A percentile compares a stretch with the other conserved stretches of the same genome.
phyloP scores from a whole-genome alignment of 2,329 filamentous ascomycete genomes.

The Myriosclerotinia curreyana region DNA sequence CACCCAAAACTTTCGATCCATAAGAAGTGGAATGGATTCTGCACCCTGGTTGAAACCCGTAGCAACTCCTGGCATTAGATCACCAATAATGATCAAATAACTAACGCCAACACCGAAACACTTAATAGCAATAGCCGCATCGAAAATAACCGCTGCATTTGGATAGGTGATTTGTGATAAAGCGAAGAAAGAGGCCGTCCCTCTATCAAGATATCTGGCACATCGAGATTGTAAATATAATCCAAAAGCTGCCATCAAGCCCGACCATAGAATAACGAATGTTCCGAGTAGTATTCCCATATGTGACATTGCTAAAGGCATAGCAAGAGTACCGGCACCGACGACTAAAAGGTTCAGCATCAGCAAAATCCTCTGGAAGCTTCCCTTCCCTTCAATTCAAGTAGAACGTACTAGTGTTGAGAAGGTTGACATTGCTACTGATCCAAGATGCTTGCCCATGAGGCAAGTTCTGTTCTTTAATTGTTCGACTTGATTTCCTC shows the following conservation, averaged over 20 bases:
- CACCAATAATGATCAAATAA: constrained; percentile 97
- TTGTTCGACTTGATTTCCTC: constrained; percentile 41
- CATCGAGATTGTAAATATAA: constrained; percentile 93
- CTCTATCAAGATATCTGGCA: constrained; percentile 87
- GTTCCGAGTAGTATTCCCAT: constrained; percentile 88
- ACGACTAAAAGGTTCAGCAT: constrained; percentile 60
- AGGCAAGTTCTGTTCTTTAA: constrained; percentile 63
- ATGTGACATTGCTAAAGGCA: constrained; percentile 85
- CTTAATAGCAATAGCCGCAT: constrained; percentile 93
- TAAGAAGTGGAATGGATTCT: constrained; percentile 66
- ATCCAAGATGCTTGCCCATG: constrained; percentile 77
- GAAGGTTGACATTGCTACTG: constrained; percentile 89
- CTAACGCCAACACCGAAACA: constrained; percentile 97
- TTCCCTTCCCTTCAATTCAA: not conserved
- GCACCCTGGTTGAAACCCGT: constrained; percentile 69
- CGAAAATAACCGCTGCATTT: constrained; percentile 91
- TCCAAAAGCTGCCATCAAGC: constrained; percentile 82
- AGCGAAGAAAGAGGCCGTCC: constrained; percentile 90
- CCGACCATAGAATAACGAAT: constrained; percentile 87
- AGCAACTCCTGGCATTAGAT: constrained; percentile 94
- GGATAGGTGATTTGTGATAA: constrained; percentile 95
- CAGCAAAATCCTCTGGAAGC: constrained; percentile 28
- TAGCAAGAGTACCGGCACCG: constrained; percentile 86
- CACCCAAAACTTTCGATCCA: constrained; percentile 95
- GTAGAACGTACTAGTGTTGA: constrained; percentile 80